phyloP scores from a whole-genome alignment of 2,329 filamentous ascomycete genomes.

The Talaromyces atroroseus region DNA sequence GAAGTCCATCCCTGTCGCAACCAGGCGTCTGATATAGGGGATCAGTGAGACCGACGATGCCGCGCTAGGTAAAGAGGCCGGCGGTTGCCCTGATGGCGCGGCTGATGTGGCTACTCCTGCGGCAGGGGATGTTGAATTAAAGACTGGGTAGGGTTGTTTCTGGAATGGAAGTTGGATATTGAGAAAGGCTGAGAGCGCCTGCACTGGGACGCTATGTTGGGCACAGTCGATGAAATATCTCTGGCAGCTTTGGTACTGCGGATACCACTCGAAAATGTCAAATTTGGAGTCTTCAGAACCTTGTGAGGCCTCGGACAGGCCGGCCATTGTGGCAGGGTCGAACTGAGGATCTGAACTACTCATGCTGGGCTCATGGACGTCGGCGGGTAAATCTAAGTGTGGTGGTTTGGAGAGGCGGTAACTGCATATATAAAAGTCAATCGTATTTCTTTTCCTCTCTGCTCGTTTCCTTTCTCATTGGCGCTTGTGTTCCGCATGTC shows the following conservation, averaged over 20 bases:
- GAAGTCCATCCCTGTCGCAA: slow-evolving; percentile 87
- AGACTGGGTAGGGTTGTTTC: slow-evolving; percentile 49
- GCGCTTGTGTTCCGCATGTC: not conserved
- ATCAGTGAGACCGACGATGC: slow-evolving; percentile 60
- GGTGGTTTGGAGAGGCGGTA: slow-evolving; percentile 3
- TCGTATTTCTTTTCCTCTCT: not conserved
- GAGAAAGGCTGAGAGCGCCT: slow-evolving; percentile 82
- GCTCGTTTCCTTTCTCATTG: not conserved
- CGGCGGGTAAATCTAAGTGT: not conserved
- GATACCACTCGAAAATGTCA: slow-evolving; percentile 83
- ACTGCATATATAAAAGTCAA: slow-evolving; percentile 1
- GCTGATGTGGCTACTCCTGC: slow-evolving; percentile 16
- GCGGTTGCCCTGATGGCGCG: slow-evolving; percentile 36
- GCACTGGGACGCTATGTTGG: slow-evolving; percentile 74
- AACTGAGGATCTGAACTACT: slow-evolving; percentile 27
- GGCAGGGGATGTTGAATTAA: slow-evolving; percentile 32
- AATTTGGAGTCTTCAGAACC: slow-evolving; percentile 43
- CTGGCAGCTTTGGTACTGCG: slow-evolving; percentile 82
- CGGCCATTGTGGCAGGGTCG: slow-evolving; percentile 35
- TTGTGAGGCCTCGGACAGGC: slow-evolving; percentile 31
- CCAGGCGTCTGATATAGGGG: slow-evolving; percentile 82
- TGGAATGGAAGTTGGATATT: slow-evolving; percentile 91
- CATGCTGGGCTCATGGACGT: slow-evolving; percentile 19
- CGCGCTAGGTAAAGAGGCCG: slow-evolving; percentile 31
- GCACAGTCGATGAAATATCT: slow-evolving; percentile 88